Percentiles rank a stretch among this genome's conserved stretches.
phyloP scores from a whole-genome alignment of 257 asterid species.

The Verbena officinalis region DNA sequence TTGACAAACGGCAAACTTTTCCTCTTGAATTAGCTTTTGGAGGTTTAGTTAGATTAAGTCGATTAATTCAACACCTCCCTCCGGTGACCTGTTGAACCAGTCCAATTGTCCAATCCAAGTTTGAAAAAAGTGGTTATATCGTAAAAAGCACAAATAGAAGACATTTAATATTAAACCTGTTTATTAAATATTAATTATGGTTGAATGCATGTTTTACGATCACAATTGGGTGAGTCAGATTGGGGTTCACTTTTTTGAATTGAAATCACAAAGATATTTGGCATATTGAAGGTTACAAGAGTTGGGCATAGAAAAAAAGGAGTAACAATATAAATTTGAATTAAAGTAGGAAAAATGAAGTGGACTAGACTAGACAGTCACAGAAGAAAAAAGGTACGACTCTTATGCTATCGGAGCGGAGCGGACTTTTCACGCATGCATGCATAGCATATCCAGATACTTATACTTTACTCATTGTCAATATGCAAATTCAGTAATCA shows the following conservation, averaged over 20 bases:
- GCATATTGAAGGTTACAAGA: slow-evolving; percentile 32
- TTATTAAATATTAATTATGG: too few species aligned
- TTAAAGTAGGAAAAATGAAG: slow-evolving; percentile 45
- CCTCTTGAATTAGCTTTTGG: too few species aligned
- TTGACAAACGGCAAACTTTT: too few species aligned
- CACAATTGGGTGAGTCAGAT: neutral
- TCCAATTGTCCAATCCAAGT: too few species aligned
- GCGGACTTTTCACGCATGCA: slow-evolving; percentile 47
- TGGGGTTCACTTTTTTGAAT: neutral
- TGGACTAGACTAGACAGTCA: slow-evolving; percentile 51
- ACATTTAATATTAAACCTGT: too few species aligned
- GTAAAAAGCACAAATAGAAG: too few species aligned
- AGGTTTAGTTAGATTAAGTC: too few species aligned
- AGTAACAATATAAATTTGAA: slow-evolving; percentile 35
- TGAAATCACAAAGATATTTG: slow-evolving; percentile 22
- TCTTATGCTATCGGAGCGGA: slow-evolving; percentile 9
- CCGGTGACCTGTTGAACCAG: too few species aligned
- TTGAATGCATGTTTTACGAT: too few species aligned
- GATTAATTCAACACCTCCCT: too few species aligned
- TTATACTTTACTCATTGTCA: neutral
- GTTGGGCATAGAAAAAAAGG: slow-evolving; percentile 24
- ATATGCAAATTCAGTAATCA: slow-evolving; percentile 1
- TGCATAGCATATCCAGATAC: too few species aligned
- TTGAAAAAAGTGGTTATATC: too few species aligned
- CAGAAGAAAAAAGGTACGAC: slow-evolving; percentile 38